Conservation (phyloP, 2,329 filamentous ascomycete genomes). For the Tolypocladium amazonense region DNA sequence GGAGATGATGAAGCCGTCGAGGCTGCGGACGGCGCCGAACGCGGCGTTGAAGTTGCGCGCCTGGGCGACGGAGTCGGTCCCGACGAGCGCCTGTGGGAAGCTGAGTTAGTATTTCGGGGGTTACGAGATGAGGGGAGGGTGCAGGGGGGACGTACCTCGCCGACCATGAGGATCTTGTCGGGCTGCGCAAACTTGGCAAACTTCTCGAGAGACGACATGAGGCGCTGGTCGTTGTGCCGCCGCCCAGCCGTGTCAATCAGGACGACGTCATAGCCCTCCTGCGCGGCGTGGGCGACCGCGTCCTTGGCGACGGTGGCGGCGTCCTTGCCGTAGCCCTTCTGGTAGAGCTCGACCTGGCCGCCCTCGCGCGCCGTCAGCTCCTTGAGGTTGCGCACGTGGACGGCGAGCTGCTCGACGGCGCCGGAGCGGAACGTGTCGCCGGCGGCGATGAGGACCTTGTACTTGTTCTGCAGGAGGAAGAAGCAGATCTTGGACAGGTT, state of each 20-base stretch:
- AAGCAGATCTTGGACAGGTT: conserved; percentile 97
- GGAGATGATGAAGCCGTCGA: conserved; percentile 96
- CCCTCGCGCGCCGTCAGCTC: conserved; percentile 80
- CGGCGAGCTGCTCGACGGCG: conserved; percentile 91
- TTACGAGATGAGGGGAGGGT: background rate
- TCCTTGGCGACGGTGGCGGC: conserved; percentile 92
- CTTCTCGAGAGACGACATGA: conserved; percentile 96
- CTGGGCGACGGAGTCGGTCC: conserved; percentile 90
- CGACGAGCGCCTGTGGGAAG: conserved; percentile 61
- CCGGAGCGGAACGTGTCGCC: conserved; percentile 96
- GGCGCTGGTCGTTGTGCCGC: conserved; percentile 85
- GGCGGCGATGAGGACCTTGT: conserved; percentile 86
- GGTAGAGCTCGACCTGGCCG: conserved; percentile 79
- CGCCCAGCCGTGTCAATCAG: conserved; percentile 94
- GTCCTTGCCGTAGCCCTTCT: conserved; percentile 97
- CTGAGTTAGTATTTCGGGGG: background rate
- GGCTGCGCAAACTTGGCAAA: conserved; percentile 94
- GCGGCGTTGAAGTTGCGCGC: conserved; percentile 92
- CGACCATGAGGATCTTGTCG: conserved; percentile 98
- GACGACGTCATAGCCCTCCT: conserved; percentile 78
- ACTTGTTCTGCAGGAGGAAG: conserved; percentile 94
- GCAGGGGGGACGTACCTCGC: conserved; percentile 28
- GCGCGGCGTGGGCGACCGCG: conserved; percentile 69
- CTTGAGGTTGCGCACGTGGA: conserved; percentile 87
- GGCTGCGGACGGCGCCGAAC: conserved; percentile 67